Conservation (phyloP, 768 basidiomycete genomes). For the Leccinum aurantiacum region DNA sequence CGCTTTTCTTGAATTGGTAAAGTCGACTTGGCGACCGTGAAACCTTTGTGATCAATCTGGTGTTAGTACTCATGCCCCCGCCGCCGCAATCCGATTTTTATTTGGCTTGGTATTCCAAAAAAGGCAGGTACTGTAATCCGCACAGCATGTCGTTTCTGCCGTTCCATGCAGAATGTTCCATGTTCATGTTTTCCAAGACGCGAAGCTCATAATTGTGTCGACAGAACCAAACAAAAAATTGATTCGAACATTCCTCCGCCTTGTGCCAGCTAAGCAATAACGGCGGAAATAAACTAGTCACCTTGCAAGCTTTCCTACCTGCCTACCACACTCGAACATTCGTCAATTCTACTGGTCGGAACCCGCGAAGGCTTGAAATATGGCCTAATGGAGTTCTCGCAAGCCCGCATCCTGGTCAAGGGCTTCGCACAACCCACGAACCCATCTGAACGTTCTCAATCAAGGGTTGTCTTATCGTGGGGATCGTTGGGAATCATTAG, state of each 20-base stretch:
- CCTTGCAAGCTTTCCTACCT: neutral
- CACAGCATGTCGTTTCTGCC: slow-evolving; percentile 11
- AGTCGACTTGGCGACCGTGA: slow-evolving; percentile 1
- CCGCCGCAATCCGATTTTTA: neutral
- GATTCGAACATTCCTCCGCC: slow-evolving; percentile 3
- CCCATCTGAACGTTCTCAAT: neutral
- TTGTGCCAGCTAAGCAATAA: neutral
- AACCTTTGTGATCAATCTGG: neutral
- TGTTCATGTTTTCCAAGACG: neutral
- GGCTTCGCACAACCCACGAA: slow-evolving; percentile 3
- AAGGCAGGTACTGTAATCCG: slow-evolving; percentile 18
- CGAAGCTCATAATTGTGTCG: slow-evolving; percentile 18
- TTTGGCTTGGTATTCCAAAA: slow-evolving; percentile 8
- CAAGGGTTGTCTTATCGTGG: slow-evolving; percentile 14
- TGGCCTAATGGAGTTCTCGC: neutral
- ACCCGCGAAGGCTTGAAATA: neutral
- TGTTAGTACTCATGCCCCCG: neutral
- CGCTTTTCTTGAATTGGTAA: neutral
- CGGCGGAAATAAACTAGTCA: slow-evolving; percentile 15
- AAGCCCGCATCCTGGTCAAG: slow-evolving; percentile 6
- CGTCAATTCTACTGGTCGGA: neutral
- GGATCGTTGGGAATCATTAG: slow-evolving; percentile 6
- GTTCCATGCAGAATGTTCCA: slow-evolving; percentile 31
- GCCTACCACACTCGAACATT: slow-evolving; percentile 3
- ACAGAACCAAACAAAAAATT: slow-evolving; percentile 24